Base-by-base conservation (phyloP, 257 asterid genomes). In the Datura wrightii region DNA sequence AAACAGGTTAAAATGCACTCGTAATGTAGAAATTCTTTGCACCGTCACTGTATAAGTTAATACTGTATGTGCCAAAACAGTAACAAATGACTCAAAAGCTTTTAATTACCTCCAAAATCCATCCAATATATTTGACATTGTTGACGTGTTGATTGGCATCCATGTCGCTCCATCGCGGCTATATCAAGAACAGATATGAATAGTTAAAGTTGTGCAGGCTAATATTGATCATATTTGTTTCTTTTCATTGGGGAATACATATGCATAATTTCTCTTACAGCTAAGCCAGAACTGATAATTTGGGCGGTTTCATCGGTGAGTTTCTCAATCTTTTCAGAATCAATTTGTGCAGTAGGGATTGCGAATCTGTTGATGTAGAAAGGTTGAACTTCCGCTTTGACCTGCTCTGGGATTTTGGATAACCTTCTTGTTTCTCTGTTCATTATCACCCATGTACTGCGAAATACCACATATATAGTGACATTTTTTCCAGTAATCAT, bases 131-230 rank as follows among this genome's bases (percentile, higher is more conserved):
- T 87, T 94, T 94, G 84, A 94, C 98, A 82, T 94, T 94, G 83
- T 94, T 94, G 6, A 94, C 98, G 58, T 94, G 98, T 84, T 94
- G 98, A 79, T 94, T 94, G 44, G 91, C 97, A 88, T 94, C 98
- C 98, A 94, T 93, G 66, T 94, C 98, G 81, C 94, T 94, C 98
- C 98, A 94, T 72, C 98, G 89, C 0, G 98, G 98, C 98, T 94
- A 90, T 2, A 87, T n/a, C 24, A 74, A 54, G 11, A 8, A 2
- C 37, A 82, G 11, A 82, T 8, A 66, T 65, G 76, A 44, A 9
- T 36, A 39, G 72, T 41, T 41, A 39, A 83, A 44, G 66, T 19
- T 58, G n/a, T 24, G 31, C 16, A 18, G 2, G n/a, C 7, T 34
- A 42, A 24, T 24, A 24, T 24, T 24, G 31, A 24, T 24, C 31